phyloP scores from a whole-genome alignment of 306 rosid genomes.

The Hylodesmum podocarpum region DNA sequence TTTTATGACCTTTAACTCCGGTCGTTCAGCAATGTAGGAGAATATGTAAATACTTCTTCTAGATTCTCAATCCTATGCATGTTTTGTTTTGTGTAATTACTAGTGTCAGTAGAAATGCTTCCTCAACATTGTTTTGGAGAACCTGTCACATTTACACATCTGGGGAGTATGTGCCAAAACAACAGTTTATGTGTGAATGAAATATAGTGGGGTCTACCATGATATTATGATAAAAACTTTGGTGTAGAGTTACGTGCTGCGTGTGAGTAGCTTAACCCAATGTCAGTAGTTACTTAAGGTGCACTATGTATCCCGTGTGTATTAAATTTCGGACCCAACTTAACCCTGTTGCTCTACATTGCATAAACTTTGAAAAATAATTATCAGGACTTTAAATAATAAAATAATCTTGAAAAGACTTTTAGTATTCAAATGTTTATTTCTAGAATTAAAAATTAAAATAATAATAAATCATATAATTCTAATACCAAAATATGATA shows the following conservation, averaged over 20 bases:
- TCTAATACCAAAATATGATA: no score
- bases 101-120: conserved; percentile 8
- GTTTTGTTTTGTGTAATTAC: conserved; percentile 4
- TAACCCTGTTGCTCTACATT: conserved; percentile 14
- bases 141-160: neutral
- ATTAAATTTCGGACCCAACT: conserved; percentile 37
- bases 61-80: conserved; percentile 15
- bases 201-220: neutral
- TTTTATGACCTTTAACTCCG: conserved; percentile 20
- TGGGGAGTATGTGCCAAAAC: neutral
- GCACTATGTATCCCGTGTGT: conserved; percentile 6
- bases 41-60: conserved; percentile 14
- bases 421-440: no score
- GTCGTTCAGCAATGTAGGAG: neutral
- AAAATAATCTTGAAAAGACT: no score
- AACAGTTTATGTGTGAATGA: neutral
- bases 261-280: neutral
- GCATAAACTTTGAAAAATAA: neutral
- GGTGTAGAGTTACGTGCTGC: neutral
- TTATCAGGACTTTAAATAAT: no score
- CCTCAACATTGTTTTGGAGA: neutral
- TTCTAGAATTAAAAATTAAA: no score
- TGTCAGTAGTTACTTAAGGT: conserved; percentile 21
- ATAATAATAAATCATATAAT: no score
- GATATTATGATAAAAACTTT: neutral